Evolutionary conservation across 2,329 filamentous ascomycete species (phyloP).

Genomic region (Ophiostoma perfectum): DNA sequence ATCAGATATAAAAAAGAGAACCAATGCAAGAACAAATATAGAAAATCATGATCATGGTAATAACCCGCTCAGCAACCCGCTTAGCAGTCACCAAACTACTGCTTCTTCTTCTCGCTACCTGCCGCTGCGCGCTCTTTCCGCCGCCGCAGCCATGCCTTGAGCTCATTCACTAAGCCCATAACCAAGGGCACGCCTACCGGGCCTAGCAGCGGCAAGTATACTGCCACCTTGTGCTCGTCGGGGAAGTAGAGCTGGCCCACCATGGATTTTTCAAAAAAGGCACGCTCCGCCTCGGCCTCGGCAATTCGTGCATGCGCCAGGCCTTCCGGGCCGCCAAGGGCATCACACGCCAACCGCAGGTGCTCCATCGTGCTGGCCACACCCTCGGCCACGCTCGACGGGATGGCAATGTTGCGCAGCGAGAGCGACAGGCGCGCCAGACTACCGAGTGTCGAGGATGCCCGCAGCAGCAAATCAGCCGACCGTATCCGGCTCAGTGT

Average conservation of each 20-base stretch:
- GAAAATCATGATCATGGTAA: not conserved
- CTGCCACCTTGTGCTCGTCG: slow-evolving; percentile 95
- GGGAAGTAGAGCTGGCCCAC: slow-evolving; percentile 98
- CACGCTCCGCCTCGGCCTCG: slow-evolving; percentile 81
- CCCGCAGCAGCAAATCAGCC: slow-evolving; percentile 77
- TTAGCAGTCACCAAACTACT: slow-evolving; percentile 11
- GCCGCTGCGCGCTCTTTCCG: slow-evolving; percentile 40
- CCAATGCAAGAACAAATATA: not conserved
- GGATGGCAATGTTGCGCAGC: slow-evolving; percentile 86
- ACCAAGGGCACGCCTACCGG: slow-evolving; percentile 85
- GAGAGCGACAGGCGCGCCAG: slow-evolving; percentile 78
- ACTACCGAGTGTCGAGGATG: slow-evolving; percentile 90
- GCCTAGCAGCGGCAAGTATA: slow-evolving; percentile 86
- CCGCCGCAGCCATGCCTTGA: slow-evolving; percentile 56
- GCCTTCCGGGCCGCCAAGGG: slow-evolving; percentile 60
- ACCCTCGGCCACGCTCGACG: slow-evolving; percentile 76
- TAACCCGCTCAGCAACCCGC: not conserved
- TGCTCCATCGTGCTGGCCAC: slow-evolving; percentile 75
- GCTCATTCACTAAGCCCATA: slow-evolving; percentile 76
- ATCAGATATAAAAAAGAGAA: too few relatives aligned
- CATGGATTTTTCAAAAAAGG: slow-evolving; percentile 99
- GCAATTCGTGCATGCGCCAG: slow-evolving; percentile 77
- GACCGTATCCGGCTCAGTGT: slow-evolving; percentile 81
- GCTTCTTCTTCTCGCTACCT: slow-evolving; percentile 35
- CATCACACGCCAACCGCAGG: slow-evolving; percentile 69